phyloP scores from a whole-genome alignment of 208 protist species.

The Trypanosoma cruzi region DNA sequence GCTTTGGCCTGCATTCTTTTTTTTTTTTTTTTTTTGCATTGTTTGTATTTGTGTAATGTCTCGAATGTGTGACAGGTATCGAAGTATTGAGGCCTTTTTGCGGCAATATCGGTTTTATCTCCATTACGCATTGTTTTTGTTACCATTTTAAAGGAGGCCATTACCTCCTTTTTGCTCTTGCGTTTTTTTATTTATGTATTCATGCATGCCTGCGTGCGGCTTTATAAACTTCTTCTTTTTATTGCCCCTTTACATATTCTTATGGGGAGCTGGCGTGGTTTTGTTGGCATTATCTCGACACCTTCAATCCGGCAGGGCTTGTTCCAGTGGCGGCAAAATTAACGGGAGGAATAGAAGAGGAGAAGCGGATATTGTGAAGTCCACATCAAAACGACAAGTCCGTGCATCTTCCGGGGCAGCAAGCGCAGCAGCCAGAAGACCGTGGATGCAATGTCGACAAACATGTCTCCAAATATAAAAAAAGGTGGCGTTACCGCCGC shows the following conservation, averaged over 20 bases:
- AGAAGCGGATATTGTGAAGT: not conserved
- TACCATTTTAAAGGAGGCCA: not conserved
- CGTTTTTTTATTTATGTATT: not conserved
- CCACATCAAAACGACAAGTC: no score
- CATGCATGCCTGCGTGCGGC: not conserved
- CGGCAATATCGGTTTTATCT: not conserved
- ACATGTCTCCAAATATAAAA: not conserved
- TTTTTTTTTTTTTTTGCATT: conserved; percentile 5
- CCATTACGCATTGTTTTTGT: not conserved
- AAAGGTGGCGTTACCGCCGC: conserved; percentile 5
- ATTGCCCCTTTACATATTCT: not conserved
- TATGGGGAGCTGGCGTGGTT: not conserved
- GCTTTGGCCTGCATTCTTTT: no score
- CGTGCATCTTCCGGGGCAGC: not conserved
- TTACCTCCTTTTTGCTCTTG: not conserved
- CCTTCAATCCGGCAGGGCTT: not conserved
- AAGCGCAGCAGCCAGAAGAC: not conserved
- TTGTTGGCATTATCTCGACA: not conserved
- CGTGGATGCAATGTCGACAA: not conserved
- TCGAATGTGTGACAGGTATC: not conserved
- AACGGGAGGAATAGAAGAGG: not conserved
- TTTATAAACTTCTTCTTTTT: not conserved
- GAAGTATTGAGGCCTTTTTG: not conserved
- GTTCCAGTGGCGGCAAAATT: no score
- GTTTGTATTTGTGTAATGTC: no score